Evolutionary conservation across 129 eudicot genomes (phyloP).

Genomic region (Rutidosis leptorrhynchoides): DNA sequence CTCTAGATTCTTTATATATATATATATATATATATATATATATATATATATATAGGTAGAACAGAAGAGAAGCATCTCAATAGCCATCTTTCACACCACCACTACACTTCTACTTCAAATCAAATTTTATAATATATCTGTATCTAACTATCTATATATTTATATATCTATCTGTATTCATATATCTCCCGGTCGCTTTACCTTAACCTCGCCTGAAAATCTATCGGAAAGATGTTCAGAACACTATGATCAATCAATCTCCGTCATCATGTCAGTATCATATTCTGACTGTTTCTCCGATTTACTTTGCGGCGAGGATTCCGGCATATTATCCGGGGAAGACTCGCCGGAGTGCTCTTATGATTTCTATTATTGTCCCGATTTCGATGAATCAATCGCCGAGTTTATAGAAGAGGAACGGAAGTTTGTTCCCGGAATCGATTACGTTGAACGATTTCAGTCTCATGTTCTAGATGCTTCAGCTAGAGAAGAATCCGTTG

Average conservation of each 20-base stretch:
- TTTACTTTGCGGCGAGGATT: slow-evolving; percentile 85
- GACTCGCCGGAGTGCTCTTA: slow-evolving; percentile 53
- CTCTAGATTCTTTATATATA: no score
- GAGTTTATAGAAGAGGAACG: slow-evolving; percentile 74
- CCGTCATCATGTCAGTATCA: slow-evolving; percentile 63
- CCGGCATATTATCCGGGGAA: slow-evolving; percentile 48
- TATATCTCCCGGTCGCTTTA: slow-evolving; percentile 12
- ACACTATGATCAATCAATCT: slow-evolving; percentile 41
- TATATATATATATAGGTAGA: slow-evolving; percentile 26
- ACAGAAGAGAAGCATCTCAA: slow-evolving; percentile 25
- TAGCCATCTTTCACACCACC: slow-evolving; percentile 28
- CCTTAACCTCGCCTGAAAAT: slow-evolving; percentile 6
- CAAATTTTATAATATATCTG: not conserved
- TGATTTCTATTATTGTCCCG: slow-evolving; percentile 46
- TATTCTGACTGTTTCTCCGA: slow-evolving; percentile 79
- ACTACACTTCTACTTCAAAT: slow-evolving; percentile 12
- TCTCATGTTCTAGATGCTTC: slow-evolving; percentile 58
- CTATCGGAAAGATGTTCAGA: slow-evolving; percentile 33
- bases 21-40: no score
- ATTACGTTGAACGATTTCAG: slow-evolving; percentile 44
- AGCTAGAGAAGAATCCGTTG: slow-evolving; percentile 68
- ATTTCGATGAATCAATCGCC: slow-evolving; percentile 64
- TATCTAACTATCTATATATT: no score
- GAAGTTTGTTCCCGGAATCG: slow-evolving; percentile 50
- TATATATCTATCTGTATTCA: slow-evolving; percentile 10